Evolutionary conservation across 192 early-diverging fungal genomes (phyloP).

Genomic region (Podila minutissima): DNA sequence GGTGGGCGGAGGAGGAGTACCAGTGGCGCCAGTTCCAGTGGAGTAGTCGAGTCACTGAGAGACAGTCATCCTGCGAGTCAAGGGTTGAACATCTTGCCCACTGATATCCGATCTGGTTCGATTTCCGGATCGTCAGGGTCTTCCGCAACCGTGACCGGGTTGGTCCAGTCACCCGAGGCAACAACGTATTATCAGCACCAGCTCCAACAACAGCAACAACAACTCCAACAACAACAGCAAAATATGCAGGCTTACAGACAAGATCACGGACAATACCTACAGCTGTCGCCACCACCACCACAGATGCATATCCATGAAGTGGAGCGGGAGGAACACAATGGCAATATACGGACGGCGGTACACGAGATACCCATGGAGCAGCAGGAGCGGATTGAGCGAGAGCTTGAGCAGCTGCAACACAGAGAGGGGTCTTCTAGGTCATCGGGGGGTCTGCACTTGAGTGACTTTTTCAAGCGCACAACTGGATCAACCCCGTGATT

Average conservation of each 20-base stretch:
- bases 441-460: too few relatives aligned
- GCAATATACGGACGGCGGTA: constrained; percentile 3
- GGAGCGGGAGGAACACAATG: constrained; percentile 25
- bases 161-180: background rate
- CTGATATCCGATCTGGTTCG: background rate
- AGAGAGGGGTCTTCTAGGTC: too few relatives aligned
- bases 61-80: constrained; percentile 20
- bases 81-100: constrained; percentile 7
- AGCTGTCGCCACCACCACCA: background rate
- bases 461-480: too few relatives aligned
- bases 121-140: constrained; percentile 5
- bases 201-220: background rate
- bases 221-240: background rate
- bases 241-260: background rate
- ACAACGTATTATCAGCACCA: background rate
- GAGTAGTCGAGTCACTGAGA: constrained; percentile 11
- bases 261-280: background rate
- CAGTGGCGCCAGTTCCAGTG: background rate
- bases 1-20: background rate
- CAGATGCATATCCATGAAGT: constrained; percentile 8
- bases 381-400: too few relatives aligned
- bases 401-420: too few relatives aligned
- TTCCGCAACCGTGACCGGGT: background rate
- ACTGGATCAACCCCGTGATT: too few relatives aligned
- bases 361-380: constrained; percentile 5